These are phyloP conservation scores for Trametes cubensis DNA, from an alignment of 768 basidiomycete genomes.

Conservation along the genomic window DNA sequence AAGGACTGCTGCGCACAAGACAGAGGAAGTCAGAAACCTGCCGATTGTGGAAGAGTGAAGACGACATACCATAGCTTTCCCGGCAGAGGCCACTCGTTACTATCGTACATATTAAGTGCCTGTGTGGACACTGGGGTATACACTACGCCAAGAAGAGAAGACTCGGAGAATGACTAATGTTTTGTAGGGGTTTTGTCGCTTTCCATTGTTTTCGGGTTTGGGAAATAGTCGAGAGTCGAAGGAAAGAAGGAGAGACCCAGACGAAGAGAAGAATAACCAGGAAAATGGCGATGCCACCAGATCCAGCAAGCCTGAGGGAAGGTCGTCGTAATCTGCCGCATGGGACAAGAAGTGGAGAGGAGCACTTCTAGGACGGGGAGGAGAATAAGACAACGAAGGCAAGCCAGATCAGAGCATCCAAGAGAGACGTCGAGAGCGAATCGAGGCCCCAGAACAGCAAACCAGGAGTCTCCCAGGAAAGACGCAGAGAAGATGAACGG, in stretches of 20 bases:
- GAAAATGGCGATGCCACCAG: neutral
- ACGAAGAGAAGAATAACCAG: neutral
- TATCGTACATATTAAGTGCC: neutral
- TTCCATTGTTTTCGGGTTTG: neutral
- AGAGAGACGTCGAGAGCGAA: neutral
- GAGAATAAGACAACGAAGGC: neutral
- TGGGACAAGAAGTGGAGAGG: neutral
- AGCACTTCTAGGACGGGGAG: neutral
- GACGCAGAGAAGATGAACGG: no score
- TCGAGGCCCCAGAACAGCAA: no score
- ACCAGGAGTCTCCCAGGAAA: no score
- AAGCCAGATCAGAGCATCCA: neutral
- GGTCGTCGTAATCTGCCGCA: constrained; percentile 1
- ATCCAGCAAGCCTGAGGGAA: neutral
- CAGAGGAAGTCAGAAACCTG: no score
- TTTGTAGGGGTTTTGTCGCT: neutral
- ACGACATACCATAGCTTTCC: no score
- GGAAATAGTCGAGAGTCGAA: no score
- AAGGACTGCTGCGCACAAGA: no score
- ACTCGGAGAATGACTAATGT: neutral
- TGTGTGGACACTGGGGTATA: no score
- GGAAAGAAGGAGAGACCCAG: neutral
- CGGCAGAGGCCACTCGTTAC: neutral
- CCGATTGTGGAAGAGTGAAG: no score
- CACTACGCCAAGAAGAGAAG: neutral